Percentiles rank a stretch among this genome's conserved stretches.
phyloP scores from a whole-genome alignment of 768 basidiomycete genomes.

The Auriscalpium microsporum region DNA sequence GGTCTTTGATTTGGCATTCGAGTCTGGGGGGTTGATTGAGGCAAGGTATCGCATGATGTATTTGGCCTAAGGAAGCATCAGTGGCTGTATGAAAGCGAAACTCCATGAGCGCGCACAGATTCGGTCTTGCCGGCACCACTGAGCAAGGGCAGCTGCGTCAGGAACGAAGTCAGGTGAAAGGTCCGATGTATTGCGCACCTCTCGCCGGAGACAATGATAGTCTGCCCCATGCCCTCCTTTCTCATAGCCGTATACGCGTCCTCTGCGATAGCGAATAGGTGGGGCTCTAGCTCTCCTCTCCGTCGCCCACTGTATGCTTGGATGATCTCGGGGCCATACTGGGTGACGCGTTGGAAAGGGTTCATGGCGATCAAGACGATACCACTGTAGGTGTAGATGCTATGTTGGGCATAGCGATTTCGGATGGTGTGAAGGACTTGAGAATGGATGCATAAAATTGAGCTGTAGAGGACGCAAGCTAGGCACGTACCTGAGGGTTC shows the following conservation, averaged over 20 bases:
- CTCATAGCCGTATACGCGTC: conserved; percentile 98
- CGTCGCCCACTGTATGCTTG: conserved; percentile 90
- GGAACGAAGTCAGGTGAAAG: conserved; percentile 10
- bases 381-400: conserved; percentile 98
- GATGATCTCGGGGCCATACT: conserved; percentile 95
- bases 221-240: conserved; percentile 89
- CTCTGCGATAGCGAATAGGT: conserved; percentile 97
- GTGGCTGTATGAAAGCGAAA: background rate
- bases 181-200: conserved; percentile 44
- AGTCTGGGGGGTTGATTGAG: conserved; percentile 82
- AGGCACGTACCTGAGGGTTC: conserved; percentile 79
- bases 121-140: conserved; percentile 99
- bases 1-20: conserved; percentile 51
- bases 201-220: conserved; percentile 97
- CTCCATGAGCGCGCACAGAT: conserved; percentile 48
- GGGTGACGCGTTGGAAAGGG: conserved; percentile 94
- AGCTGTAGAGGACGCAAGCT: too few relatives aligned
- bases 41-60: conserved; percentile 99
- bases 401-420: conserved; percentile 93
- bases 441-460: background rate
- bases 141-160: conserved; percentile 4
- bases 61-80: conserved; percentile 57
- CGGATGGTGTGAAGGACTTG: conserved; percentile 93
- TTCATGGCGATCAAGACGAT: conserved; percentile 99
- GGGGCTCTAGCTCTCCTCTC: conserved; percentile 94